These are phyloP conservation scores for Talaromyces ruber DNA, from an alignment of 495 filamentous ascomycete genomes.

Conservation along the genomic window DNA sequence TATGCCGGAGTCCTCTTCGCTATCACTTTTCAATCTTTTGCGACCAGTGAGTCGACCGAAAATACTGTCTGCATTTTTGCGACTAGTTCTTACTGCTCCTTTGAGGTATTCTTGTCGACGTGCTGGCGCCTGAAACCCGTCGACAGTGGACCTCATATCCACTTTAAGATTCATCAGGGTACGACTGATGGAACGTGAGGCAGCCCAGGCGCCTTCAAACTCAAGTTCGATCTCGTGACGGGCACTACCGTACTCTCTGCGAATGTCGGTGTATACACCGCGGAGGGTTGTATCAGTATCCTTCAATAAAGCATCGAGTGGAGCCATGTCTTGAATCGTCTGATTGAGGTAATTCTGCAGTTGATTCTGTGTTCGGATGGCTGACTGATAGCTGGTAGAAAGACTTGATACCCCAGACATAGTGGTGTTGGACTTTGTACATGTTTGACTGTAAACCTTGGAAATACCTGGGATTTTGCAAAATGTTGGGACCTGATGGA, in stretches of 20 bases:
- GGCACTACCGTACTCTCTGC: conserved; percentile 20
- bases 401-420: background rate
- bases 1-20: background rate
- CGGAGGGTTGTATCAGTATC: conserved; percentile 26
- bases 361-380: conserved; percentile 5
- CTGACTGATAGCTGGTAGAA: background rate
- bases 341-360: conserved; percentile 26
- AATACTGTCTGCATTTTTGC: background rate
- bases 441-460: conserved; percentile 26
- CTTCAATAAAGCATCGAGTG: conserved; percentile 21
- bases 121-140: conserved; percentile 20
- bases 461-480: conserved; percentile 21
- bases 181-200: conserved; percentile 24
- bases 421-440: conserved; percentile 5
- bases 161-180: conserved; percentile 32
- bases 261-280: conserved; percentile 22
- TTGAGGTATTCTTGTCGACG: background rate
- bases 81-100: background rate
- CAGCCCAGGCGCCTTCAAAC: conserved; percentile 29
- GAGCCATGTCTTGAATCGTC: conserved; percentile 22
- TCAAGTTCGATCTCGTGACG: conserved; percentile 34
- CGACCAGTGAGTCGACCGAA: background rate
- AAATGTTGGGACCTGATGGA: conserved; percentile 26
- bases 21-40: background rate
- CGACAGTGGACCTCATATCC: conserved; percentile 32